A percentile compares a stretch with the other conserved stretches of the same genome.
These are phyloP conservation scores for Punica granatum DNA, from an alignment of 345 rosid species.

Conservation along the genomic window DNA sequence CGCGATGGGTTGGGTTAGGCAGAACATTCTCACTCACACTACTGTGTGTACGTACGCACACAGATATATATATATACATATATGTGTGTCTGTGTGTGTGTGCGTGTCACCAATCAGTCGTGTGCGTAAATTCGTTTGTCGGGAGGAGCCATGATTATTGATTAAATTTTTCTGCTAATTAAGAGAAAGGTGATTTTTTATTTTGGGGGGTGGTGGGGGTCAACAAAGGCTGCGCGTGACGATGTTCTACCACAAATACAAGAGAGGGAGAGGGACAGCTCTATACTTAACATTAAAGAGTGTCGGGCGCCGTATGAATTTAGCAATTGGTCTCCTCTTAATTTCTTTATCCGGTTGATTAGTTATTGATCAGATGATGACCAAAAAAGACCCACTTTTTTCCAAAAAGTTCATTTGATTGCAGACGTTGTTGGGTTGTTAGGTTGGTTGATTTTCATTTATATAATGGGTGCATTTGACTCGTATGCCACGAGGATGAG, in stretches of 20 bases:
- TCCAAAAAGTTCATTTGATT: too few species aligned
- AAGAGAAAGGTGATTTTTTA: neutral
- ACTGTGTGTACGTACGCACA: too few species aligned
- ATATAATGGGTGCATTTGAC: too few species aligned
- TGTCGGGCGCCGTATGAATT: neutral
- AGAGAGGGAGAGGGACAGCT: neutral
- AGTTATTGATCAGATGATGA: too few species aligned
- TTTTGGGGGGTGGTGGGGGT: too few species aligned
- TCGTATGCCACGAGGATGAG: too few species aligned
- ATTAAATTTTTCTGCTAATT: too few species aligned
- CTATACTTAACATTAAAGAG: neutral
- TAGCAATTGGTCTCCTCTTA: neutral
- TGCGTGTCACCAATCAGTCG: neutral
- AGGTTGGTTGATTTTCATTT: too few species aligned
- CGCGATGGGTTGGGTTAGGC: neutral
- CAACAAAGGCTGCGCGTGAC: constrained; percentile 7
- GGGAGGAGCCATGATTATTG: neutral
- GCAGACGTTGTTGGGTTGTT: too few species aligned
- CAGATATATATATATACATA: too few species aligned
- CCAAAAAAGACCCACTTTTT: too few species aligned
- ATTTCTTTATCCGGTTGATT: neutral
- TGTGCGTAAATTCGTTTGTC: neutral
- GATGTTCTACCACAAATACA: constrained; percentile 2
- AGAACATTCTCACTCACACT: neutral
- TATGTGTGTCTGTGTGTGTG: too few species aligned